Evolutionary conservation across 257 asterid genomes (phyloP).

Genomic region (Cruciata laevipes): DNA sequence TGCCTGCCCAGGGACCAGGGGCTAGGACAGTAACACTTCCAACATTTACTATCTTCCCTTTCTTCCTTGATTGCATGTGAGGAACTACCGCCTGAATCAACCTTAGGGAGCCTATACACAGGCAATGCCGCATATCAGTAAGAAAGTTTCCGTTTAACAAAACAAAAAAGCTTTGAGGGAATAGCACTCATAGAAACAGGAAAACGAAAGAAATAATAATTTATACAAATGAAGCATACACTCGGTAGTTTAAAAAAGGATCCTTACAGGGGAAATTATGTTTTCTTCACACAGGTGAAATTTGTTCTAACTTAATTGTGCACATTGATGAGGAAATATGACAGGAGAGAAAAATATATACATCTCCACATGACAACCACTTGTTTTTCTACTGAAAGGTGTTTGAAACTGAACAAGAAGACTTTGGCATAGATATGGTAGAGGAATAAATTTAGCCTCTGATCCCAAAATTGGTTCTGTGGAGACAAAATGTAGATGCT

Average conservation of each 20-base stretch:
- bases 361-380: neutral
- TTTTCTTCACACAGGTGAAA: neutral
- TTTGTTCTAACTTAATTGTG: neutral
- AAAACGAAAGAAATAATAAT: neutral
- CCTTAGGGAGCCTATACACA: conserved; percentile 60
- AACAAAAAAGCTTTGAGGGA: neutral
- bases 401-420: neutral
- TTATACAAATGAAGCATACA: neutral
- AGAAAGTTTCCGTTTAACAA: conserved; percentile 5
- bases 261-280: neutral
- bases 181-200: neutral
- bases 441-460: neutral
- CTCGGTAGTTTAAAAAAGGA: neutral
- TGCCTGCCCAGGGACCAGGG: conserved; percentile 83
- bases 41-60: conserved; percentile 77
- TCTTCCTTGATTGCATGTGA: conserved; percentile 85
- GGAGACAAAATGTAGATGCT: neutral
- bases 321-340: neutral
- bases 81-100: conserved; percentile 85
- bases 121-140: conserved; percentile 1
- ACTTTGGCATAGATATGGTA: neutral
- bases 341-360: neutral
- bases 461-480: no score
- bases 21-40: conserved; percentile 77
- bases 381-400: neutral